These are phyloP conservation scores for Endocalyx cinctus DNA, from an alignment of 2,329 filamentous ascomycete species.

Conservation along the genomic window DNA sequence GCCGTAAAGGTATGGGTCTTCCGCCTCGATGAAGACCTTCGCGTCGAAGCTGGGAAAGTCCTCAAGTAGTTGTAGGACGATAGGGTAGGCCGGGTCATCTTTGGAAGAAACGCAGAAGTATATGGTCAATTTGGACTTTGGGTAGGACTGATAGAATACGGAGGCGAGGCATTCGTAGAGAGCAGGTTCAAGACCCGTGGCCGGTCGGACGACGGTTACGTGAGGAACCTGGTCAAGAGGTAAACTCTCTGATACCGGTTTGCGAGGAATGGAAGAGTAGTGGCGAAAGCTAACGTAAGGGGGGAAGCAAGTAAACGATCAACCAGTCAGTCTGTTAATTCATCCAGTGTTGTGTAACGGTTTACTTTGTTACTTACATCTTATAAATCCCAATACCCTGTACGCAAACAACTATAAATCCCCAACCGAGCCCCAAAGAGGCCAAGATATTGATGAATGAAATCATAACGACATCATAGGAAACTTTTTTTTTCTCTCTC, in stretches of 20 bases:
- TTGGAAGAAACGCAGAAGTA: constrained; percentile 76
- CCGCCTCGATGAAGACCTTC: constrained; percentile 72
- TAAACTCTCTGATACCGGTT: constrained; percentile 47
- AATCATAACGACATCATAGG: neutral
- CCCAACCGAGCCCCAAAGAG: constrained; percentile 46
- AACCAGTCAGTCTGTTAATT: neutral
- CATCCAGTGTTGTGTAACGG: neutral
- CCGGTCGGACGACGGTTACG: constrained; percentile 86
- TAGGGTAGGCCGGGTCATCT: constrained; percentile 70
- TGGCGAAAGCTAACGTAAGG: constrained; percentile 41
- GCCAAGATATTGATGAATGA: neutral
- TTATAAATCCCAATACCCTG: constrained; percentile 52
- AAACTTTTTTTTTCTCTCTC: too few relatives aligned
- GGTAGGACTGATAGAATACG: constrained; percentile 79
- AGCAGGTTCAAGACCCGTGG: constrained; percentile 85
- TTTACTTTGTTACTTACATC: constrained; percentile 48
- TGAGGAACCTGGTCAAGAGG: constrained; percentile 60
- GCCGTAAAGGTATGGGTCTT: constrained; percentile 66
- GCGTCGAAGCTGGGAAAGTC: constrained; percentile 72
- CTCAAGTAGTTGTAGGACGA: constrained; percentile 64
- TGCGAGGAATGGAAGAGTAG: constrained; percentile 45
- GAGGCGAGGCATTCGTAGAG: constrained; percentile 91
- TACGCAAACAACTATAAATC: constrained; percentile 45
- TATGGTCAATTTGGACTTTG: constrained; percentile 68
- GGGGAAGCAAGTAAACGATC: constrained; percentile 1